Base-by-base conservation (phyloP, 345 rosid species). In the Arabis hirsuta region DNA sequence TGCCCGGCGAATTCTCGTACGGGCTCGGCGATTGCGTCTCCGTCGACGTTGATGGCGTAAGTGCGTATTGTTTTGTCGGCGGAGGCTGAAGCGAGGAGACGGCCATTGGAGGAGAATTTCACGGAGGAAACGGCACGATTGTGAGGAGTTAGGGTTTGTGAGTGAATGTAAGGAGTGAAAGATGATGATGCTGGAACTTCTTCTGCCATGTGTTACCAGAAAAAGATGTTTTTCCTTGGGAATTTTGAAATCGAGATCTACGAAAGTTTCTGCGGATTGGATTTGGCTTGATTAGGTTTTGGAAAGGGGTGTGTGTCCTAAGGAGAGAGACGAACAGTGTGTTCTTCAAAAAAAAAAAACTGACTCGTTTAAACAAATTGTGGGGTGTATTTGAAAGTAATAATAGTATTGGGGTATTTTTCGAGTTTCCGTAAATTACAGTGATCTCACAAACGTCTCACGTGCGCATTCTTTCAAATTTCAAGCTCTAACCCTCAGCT, bases 21-120 rank as follows among this genome's bases (percentile, higher is more conserved):
- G 14, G 86, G 86, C 6, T 86, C 51, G 38, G 79, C 79, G 22
- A 80, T 73, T 2, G 74, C 0, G 1, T 69, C 71, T 55, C 74
- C 72, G 24, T 81, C 57, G 27, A 62, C 65, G 79, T 89, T 79
- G 80, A 86, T 79, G 13, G 89, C 55, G 83, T 90, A 92, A 51
- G 88, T 80, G 50, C 81, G 82, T 77, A 92, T 80, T 31, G 92
- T 86, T 73, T 85, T 92, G 79, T 95, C 99, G 71, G 92, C 89
- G 72, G 98, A 87, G 66, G 97, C 80, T 39, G 98, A 87, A 44
- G 88, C 90, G 32, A 95, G 87, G 77, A 91, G 86, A 41, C 86
- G 90, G 71, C 99, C 99, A 65, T 95, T 83, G 71, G 91, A 65
- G 55, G 98, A 95, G 88, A 95, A 95, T 79, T 90, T 95, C 51